Evolutionary conservation across 2,329 filamentous ascomycete genomes (phyloP).

Genomic region (Chlorencoelia australis): DNA sequence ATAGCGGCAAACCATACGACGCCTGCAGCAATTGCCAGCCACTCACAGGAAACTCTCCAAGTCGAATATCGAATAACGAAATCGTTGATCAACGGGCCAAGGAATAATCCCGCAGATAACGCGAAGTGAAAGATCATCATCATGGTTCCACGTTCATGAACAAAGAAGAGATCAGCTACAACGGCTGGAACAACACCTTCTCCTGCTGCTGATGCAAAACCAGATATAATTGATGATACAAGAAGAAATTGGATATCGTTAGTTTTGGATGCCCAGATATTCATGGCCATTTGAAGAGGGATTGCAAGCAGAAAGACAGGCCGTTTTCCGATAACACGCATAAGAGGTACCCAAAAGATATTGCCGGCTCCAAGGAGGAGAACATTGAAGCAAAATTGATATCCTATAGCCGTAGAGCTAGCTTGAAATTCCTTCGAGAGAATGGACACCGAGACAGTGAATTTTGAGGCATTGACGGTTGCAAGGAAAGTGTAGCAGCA

Average conservation of each 20-base stretch:
- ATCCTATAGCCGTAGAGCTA: slow-evolving; percentile 15
- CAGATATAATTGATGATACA: slow-evolving; percentile 22
- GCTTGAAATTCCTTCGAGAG: slow-evolving; percentile 26
- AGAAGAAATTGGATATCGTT: slow-evolving; percentile 21
- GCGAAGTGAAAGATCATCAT: slow-evolving; percentile 32
- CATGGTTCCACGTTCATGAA: slow-evolving; percentile 28
- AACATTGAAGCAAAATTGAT: slow-evolving; percentile 23
- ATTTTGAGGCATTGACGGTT: slow-evolving; percentile 30
- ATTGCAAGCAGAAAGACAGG: slow-evolving; percentile 30
- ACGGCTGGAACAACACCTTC: slow-evolving; percentile 31
- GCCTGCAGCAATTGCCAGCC: slow-evolving; percentile 21
- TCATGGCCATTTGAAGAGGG: slow-evolving; percentile 26
- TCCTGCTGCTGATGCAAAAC: slow-evolving; percentile 25
- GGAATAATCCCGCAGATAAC: slow-evolving; percentile 29
- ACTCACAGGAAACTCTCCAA: slow-evolving; percentile 24
- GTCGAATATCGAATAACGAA: slow-evolving; percentile 21
- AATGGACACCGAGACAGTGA: slow-evolving; percentile 29
- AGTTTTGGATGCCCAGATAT: slow-evolving; percentile 28
- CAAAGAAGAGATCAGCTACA: slow-evolving; percentile 29
- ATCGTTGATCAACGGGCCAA: slow-evolving; percentile 30
- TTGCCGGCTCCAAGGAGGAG: slow-evolving; percentile 25
- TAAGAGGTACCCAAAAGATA: slow-evolving; percentile 26
- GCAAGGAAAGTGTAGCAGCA: slow-evolving; percentile 32
- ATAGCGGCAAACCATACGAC: slow-evolving; percentile 19
- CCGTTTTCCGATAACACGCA: slow-evolving; percentile 28